Conservation (phyloP, 2,329 filamentous ascomycete genomes). For the Microdochium paspali region DNA sequence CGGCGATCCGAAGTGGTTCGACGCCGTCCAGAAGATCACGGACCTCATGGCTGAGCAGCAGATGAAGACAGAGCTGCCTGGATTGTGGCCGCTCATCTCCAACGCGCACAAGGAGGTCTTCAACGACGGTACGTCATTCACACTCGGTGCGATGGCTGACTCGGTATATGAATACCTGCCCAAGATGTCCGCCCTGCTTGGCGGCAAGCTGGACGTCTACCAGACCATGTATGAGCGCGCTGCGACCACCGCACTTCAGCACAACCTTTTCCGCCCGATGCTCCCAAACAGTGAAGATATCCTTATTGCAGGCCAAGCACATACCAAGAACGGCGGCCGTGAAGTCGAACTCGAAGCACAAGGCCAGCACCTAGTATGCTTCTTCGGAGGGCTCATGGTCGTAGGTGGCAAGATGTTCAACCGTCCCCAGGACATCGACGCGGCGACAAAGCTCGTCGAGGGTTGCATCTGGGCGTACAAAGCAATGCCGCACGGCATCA, state of each 20-base stretch:
- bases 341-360: constrained; percentile 19
- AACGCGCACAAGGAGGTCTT: constrained; percentile 47
- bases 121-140: constrained; percentile 19
- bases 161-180: constrained; percentile 48
- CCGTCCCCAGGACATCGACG: constrained; percentile 40
- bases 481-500: constrained; percentile 45
- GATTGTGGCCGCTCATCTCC: constrained; percentile 61
- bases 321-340: constrained; percentile 13
- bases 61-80: constrained; percentile 56
- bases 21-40: constrained; percentile 60
- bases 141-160: constrained; percentile 26
- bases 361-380: constrained; percentile 57
- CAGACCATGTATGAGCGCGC: constrained; percentile 31
- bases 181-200: constrained; percentile 56
- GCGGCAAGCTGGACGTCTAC: constrained; percentile 37
- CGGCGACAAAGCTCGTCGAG: constrained; percentile 48
- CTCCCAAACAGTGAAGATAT: constrained; percentile 47
- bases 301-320: constrained; percentile 49
- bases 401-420: constrained; percentile 55
- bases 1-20: constrained; percentile 63
- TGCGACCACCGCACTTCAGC: constrained; percentile 46
- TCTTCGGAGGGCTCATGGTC: constrained; percentile 61
- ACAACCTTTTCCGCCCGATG: constrained; percentile 61
- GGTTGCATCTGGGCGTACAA: constrained; percentile 57
- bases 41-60: constrained; percentile 57